Evolutionary conservation across 345 rosid species (phyloP).

Genomic region (Melaleuca quinquenervia): DNA sequence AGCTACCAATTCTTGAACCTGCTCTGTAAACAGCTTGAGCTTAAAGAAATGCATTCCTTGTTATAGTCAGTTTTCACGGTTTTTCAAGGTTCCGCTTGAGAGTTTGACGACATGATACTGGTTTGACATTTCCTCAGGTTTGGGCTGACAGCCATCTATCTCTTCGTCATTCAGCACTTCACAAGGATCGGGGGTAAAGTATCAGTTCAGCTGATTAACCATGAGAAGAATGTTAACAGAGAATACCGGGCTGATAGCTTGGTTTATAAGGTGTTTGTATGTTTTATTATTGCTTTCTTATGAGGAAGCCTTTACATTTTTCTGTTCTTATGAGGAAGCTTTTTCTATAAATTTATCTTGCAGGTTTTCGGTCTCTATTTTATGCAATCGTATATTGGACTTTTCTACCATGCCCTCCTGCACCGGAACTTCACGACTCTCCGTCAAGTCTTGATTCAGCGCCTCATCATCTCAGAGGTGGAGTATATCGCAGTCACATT

Average conservation of each 20-base stretch:
- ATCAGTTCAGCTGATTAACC: conserved; percentile 66
- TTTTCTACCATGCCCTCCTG: conserved; percentile 87
- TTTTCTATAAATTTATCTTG: conserved; percentile 3
- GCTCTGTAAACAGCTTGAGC: neutral
- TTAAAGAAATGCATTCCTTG: neutral
- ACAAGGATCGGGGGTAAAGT: conserved; percentile 72
- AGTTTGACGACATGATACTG: neutral
- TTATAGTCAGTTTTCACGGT: neutral
- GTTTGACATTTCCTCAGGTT: conserved; percentile 34
- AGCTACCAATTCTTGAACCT: neutral
- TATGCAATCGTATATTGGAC: conserved; percentile 92
- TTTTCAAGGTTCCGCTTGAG: neutral
- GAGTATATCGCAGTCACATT: conserved; percentile 19
- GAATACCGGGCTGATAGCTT: conserved; percentile 83
- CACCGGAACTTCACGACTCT: conserved; percentile 80
- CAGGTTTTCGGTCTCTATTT: conserved; percentile 95
- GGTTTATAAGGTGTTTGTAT: conserved; percentile 59
- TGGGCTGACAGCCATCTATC: conserved; percentile 69
- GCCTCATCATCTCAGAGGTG: conserved; percentile 51
- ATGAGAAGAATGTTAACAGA: conserved; percentile 59
- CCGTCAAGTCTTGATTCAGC: conserved; percentile 72
- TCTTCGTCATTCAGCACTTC: conserved; percentile 70
- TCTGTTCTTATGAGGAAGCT: neutral
- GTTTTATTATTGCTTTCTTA: neutral
- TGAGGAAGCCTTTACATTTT: neutral